Evolutionary conservation across 805 yeast species (phyloP).

Genomic region (Kodamaea kakaduensis): DNA sequence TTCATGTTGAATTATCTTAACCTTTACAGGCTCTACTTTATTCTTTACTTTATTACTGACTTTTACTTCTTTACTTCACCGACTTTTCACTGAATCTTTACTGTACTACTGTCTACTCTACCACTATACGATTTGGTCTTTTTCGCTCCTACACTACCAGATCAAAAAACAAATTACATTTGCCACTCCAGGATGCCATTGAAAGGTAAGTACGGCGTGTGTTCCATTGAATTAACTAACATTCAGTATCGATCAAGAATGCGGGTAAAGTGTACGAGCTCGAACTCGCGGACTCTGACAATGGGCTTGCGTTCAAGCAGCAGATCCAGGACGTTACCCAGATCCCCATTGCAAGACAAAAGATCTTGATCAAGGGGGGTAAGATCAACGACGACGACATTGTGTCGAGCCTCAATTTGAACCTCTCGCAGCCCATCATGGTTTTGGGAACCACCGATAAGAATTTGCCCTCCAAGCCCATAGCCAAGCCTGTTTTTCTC

Average conservation of each 20-base stretch:
- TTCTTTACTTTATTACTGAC: too few relatives aligned
- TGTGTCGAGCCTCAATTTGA: constrained; percentile 50
- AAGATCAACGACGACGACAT: constrained; percentile 71
- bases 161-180: constrained; percentile 3
- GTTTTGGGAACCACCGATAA: constrained; percentile 87
- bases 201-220: constrained; percentile 5
- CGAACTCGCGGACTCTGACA: constrained; percentile 45
- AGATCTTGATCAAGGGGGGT: constrained; percentile 85
- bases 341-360: constrained; percentile 87
- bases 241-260: constrained; percentile 31
- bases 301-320: constrained; percentile 61
- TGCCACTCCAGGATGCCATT: constrained; percentile 5
- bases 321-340: constrained; percentile 70
- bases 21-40: too few relatives aligned
- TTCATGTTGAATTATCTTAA: too few relatives aligned
- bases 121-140: too few relatives aligned
- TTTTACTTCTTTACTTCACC: too few relatives aligned
- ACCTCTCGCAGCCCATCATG: constrained; percentile 69
- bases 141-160: background rate
- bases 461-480: constrained; percentile 50
- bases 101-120: too few relatives aligned
- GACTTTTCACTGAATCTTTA: too few relatives aligned
- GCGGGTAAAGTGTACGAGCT: constrained; percentile 41
- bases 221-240: constrained; percentile 5
- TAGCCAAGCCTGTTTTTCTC: constrained; percentile 52